These are phyloP conservation scores for Cordyceps pruinosa DNA, from an alignment of 2,329 filamentous ascomycete genomes.

Conservation along the genomic window DNA sequence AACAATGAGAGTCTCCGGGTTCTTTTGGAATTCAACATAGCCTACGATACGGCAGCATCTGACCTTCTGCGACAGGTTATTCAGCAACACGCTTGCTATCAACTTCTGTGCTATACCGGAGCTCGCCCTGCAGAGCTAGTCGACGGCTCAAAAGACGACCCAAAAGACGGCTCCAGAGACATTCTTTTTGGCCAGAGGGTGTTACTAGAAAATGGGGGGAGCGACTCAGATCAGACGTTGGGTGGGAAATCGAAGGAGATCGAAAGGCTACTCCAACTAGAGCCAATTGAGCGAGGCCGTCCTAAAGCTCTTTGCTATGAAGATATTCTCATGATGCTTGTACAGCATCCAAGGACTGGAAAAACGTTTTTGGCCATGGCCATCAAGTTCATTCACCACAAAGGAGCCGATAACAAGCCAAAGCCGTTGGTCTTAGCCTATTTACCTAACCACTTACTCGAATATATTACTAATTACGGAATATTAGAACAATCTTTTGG, in stretches of 20 bases:
- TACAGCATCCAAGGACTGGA: constrained; percentile 19
- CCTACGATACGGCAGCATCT: constrained; percentile 22
- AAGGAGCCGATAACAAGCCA: constrained; percentile 23
- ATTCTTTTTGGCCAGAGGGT: constrained; percentile 22
- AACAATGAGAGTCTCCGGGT: constrained; percentile 17
- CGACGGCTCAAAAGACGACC: constrained; percentile 21
- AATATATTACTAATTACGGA: constrained; percentile 5
- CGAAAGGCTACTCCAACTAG: constrained; percentile 18
- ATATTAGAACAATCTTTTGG: constrained; percentile 23
- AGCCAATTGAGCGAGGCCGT: constrained; percentile 17
- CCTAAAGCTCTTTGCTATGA: constrained; percentile 25
- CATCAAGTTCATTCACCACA: constrained; percentile 26
- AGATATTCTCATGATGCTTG: constrained; percentile 25
- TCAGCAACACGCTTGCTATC: constrained; percentile 21
- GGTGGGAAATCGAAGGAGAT: constrained; percentile 21
- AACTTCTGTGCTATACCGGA: constrained; percentile 23
- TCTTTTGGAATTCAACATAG: constrained; percentile 25
- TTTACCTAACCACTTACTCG: not conserved
- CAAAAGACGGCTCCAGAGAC: constrained; percentile 20
- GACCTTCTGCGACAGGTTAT: constrained; percentile 19
- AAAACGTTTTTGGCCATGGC: constrained; percentile 20
- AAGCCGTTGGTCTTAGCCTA: constrained; percentile 19
- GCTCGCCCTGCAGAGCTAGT: constrained; percentile 23
- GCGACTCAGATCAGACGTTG: not conserved
- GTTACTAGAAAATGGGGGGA: constrained; percentile 7